Evolutionary conservation across 768 basidiomycete species (phyloP), one percentile per base, ranked within the genome.

Genomic region (Mycena olivaceomarginata): DNA sequence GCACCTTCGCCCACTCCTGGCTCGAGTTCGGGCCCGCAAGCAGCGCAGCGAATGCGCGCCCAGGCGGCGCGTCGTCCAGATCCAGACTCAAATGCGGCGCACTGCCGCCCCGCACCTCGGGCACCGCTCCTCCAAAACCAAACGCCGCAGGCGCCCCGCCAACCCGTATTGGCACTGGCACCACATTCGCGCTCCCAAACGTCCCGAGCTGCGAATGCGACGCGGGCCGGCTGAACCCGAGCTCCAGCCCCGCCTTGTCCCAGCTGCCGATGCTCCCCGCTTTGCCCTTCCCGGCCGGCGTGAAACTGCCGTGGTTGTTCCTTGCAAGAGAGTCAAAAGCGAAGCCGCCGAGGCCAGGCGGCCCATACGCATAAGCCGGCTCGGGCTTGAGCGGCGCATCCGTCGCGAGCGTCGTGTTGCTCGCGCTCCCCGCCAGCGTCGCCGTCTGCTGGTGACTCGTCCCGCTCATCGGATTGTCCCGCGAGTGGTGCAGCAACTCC

Each of bases 21-120:
- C 40, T 59, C 63, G 67, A 40, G 37, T 56, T 45, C 31, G 13
- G 10, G 40, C 74, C 72, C 56, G 57, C 70, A 20, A 76, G 40
- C 63, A 43, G n/a, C n/a, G 40, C 63, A 43, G 20, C 64, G 73
- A 72, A 22, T 57, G 56, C 56, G 59, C 31, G 66, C n/a, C 78
- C 78, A 2, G 78, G 78, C 63, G 78, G 78, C 63, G 78, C 78
- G 43, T 79, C 78, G 39, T 77, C 75, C 31, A 79, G 48, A 60
- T 79, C 71, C 0, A 79, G 48, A 37, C 75, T 79, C 59, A 79
- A 40, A 63, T 76, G 78, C 64, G 78, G 78, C 53, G 72, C 71
- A 11, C 70, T 15, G 9, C 67, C 9, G 13, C 46, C 3, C 37
- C 67, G 48, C 0, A 5, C 68, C 39, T 59, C 40, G n/a, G 22